Evolutionary conservation across 345 rosid genomes (phyloP), one percentile per base, ranked within the genome.

Genomic region (Clarkia xantiana): DNA sequence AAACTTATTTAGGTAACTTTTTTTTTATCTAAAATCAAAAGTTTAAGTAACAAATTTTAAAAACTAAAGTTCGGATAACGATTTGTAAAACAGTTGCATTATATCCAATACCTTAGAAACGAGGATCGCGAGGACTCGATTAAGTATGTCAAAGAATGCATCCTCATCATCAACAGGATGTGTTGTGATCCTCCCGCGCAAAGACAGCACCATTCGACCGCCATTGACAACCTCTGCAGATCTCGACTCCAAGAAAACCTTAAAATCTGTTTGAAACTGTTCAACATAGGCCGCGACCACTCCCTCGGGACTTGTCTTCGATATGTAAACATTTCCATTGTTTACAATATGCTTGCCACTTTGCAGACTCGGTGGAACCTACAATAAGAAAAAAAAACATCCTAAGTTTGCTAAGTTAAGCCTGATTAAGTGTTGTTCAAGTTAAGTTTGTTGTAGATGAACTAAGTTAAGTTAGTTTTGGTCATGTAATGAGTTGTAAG

Each of bases 201-300:
- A 14, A 4, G 49, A 17, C 22, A 70, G 17, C 29, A 65, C 56
- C 13, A 65, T 45, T 6, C 47, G 43, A 8, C 67, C 67, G 13
- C 50, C 25, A 2, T 6, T 6, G 20, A 58, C 43, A 64, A 65
- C 54, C 42, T 70, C 75, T 6, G 38, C 19, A 5, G 51, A 19
- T 10, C 74, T 57, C 34, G 19, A 58, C 14, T 40, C 44, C 13
- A 66, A 18, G 54, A 66, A 62, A 44, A 47, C 39, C 7, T 47
- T 16, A 25, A 62, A 65, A 44, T 70, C 71, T 1, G 16, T 44
- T 44, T 44, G 44, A 18, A 65, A 65, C 17, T 62, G 71, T n/a
- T 52, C 18, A 9, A 54, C n/a, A 43, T 70, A 70, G 18, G 65
- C 62, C 49, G 51, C 58, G 22, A 36, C 48, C 11, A 62, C 71